phyloP scores from a whole-genome alignment of 2,329 filamentous ascomycete species.

The Pseudomassariella vexata region DNA sequence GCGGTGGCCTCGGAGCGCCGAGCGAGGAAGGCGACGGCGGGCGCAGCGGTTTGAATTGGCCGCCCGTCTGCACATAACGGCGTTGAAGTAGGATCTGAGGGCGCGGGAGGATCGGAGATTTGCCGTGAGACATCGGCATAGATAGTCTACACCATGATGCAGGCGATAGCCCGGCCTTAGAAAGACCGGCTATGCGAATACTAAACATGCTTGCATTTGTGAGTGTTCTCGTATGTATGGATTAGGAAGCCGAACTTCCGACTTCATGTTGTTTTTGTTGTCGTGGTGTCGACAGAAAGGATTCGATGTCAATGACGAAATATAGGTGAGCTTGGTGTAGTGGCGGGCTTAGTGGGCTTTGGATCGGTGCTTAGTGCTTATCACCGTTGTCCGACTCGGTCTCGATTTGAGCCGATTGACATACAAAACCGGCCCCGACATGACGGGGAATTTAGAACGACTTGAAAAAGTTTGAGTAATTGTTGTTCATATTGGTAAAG shows the following conservation, averaged over 20 bases:
- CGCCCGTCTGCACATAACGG: slow-evolving; percentile 19
- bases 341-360: no score
- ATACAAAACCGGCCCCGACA: no score
- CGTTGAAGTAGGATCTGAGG: slow-evolving; percentile 9
- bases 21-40: slow-evolving; percentile 77
- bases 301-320: slow-evolving; percentile 12
- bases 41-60: slow-evolving; percentile 57
- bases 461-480: no score
- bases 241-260: slow-evolving; percentile 13
- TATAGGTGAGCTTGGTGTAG: no score
- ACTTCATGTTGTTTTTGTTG: slow-evolving; percentile 5
- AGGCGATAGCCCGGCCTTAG: slow-evolving; percentile 9
- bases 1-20: slow-evolving; percentile 64
- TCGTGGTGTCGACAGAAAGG: slow-evolving; percentile 3
- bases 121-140: not conserved
- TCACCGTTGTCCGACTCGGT: no score
- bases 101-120: slow-evolving; percentile 8
- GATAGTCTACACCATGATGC: slow-evolving; percentile 3
- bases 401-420: no score
- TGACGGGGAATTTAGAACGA: no score
- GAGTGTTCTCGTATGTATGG: slow-evolving; percentile 1
- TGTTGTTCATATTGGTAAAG: no score
- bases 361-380: no score
- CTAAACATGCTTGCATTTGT: slow-evolving; percentile 17
- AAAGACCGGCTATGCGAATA: slow-evolving; percentile 18